phyloP scores from a whole-genome alignment of 495 filamentous ascomycete species.

The Parachaetomium inaequale region DNA sequence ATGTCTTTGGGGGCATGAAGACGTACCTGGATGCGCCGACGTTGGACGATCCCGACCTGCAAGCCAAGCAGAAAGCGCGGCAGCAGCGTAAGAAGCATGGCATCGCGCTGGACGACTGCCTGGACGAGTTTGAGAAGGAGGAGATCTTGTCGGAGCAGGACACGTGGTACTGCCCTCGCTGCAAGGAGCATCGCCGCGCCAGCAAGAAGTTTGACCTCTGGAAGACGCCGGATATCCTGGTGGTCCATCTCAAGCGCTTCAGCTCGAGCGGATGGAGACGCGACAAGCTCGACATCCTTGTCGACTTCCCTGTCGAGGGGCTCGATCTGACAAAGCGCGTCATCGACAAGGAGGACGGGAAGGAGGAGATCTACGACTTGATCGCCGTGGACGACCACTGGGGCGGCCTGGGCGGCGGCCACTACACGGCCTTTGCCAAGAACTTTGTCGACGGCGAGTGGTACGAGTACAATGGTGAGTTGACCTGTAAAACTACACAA shows the following conservation, averaged over 20 bases:
- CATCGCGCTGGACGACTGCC: constrained; percentile 81
- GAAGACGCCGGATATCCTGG: constrained; percentile 90
- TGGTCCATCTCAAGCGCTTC: constrained; percentile 90
- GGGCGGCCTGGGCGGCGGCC: constrained; percentile 85
- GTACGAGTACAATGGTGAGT: constrained; percentile 93
- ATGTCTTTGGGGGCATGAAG: constrained; percentile 61
- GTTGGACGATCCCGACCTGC: constrained; percentile 64
- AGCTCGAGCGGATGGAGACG: constrained; percentile 69
- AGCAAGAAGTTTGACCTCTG: constrained; percentile 96
- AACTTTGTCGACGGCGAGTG: constrained; percentile 83
- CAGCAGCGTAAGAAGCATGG: constrained; percentile 63
- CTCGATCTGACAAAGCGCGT: constrained; percentile 77
- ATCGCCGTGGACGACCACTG: constrained; percentile 95
- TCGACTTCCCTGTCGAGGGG: constrained; percentile 86
- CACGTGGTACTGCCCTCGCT: constrained; percentile 93
- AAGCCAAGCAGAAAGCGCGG: constrained; percentile 56
- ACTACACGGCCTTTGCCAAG: constrained; percentile 91
- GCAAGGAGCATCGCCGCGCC: constrained; percentile 86
- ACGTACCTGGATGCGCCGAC: constrained; percentile 51
- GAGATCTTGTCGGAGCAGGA: constrained; percentile 92
- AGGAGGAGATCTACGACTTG: constrained; percentile 81
- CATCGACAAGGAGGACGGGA: constrained; percentile 70
- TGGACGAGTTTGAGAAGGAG: constrained; percentile 88
- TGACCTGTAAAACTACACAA: not conserved
- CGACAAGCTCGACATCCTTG: constrained; percentile 86